Percentiles rank a stretch among this genome's conserved stretches.
Conservation (phyloP, 1,284 basidiomycete species). For the Fistulina hepatica region DNA sequence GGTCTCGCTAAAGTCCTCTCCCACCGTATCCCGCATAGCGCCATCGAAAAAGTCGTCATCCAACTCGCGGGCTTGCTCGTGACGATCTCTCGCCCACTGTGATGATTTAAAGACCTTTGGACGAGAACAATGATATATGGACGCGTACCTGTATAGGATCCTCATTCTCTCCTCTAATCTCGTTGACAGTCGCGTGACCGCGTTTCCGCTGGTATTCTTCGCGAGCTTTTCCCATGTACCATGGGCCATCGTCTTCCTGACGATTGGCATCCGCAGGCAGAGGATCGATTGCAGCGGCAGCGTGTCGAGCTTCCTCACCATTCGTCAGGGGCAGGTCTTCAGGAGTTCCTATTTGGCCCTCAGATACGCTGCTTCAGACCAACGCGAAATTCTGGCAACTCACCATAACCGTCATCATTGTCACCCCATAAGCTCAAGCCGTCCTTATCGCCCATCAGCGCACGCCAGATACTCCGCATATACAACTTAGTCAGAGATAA, state of each 20-base stretch:
- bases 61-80: slow-evolving; percentile 58
- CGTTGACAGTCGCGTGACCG: too few species aligned
- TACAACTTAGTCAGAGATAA: slow-evolving; percentile 81
- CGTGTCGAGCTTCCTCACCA: too few species aligned
- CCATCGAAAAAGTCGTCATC: slow-evolving; percentile 77
- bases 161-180: slow-evolving; percentile 43
- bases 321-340: too few species aligned
- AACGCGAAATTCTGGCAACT: too few species aligned
- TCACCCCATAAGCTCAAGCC: slow-evolving; percentile 58
- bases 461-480: slow-evolving; percentile 75
- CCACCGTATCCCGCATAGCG: slow-evolving; percentile 44
- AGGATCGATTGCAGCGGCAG: too few species aligned
- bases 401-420: slow-evolving; percentile 37
- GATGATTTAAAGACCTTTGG: slow-evolving; percentile 3
- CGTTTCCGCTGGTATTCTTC: slow-evolving; percentile 56
- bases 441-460: slow-evolving; percentile 54
- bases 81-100: slow-evolving; percentile 69
- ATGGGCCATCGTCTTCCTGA: slow-evolving; percentile 48
- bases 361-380: too few species aligned
- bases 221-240: slow-evolving; percentile 71
- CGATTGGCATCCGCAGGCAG: slow-evolving; percentile 18
- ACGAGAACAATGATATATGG: background rate
- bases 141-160: slow-evolving; percentile 59
- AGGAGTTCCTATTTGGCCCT: too few species aligned
- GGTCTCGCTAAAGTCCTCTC: slow-evolving; percentile 62